Conservation (phyloP, 306 rosid species). For the Begonia fuchsioides region DNA sequence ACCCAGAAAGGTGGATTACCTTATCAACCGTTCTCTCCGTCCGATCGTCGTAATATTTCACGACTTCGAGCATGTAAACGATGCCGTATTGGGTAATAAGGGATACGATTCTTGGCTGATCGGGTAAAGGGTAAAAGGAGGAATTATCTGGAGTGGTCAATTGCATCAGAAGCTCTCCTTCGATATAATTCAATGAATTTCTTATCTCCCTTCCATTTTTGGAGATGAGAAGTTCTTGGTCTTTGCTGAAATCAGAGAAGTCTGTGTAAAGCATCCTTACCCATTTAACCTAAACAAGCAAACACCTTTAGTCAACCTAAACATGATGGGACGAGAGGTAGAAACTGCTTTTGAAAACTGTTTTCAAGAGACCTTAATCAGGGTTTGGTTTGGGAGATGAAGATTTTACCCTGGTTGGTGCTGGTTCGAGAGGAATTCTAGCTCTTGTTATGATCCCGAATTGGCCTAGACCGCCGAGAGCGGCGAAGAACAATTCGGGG, state of each 20-base stretch:
- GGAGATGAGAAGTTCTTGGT: conserved; percentile 58
- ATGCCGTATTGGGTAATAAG: conserved; percentile 34
- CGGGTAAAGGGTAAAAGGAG: conserved; percentile 44
- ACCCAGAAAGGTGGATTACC: conserved; percentile 15
- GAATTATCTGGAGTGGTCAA: conserved; percentile 32
- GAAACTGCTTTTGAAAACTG: no score
- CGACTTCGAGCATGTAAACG: conserved; percentile 43
- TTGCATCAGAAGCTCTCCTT: conserved; percentile 45
- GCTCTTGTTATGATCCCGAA: conserved; percentile 83
- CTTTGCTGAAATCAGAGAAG: conserved; percentile 39
- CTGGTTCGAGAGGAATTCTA: conserved; percentile 50
- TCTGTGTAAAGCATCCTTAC: conserved; percentile 39
- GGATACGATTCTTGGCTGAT: conserved; percentile 36
- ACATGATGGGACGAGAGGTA: background rate
- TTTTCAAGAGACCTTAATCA: no score
- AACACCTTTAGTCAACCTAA: background rate
- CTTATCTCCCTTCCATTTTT: conserved; percentile 11
- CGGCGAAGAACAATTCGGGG: conserved; percentile 47
- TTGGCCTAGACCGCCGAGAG: conserved; percentile 89
- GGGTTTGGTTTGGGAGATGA: no score
- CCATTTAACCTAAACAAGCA: conserved; percentile 52
- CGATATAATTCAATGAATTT: conserved; percentile 37
- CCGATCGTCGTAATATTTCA: conserved; percentile 34
- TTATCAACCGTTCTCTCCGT: conserved; percentile 14
- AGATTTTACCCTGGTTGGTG: conserved; percentile 41